These are phyloP conservation scores for Erysimum cheiri DNA, from an alignment of 441 rosid genomes.

Conservation along the genomic window DNA sequence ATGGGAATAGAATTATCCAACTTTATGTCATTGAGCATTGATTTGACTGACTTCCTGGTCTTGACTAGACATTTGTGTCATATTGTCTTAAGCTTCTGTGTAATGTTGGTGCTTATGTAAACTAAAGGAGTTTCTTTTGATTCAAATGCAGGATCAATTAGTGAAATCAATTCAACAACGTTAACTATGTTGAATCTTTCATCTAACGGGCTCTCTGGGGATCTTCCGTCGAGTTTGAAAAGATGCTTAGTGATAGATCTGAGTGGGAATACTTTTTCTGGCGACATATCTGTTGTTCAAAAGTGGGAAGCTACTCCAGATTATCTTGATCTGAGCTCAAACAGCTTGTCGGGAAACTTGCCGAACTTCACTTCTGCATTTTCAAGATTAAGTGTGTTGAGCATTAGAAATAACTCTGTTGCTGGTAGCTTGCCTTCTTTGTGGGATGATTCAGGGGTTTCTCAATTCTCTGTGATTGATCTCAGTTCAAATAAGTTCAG, in stretches of 20 bases:
- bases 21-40: slow-evolving; percentile 14
- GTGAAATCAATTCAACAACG: slow-evolving; percentile 63
- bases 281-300: slow-evolving; percentile 60
- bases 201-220: slow-evolving; percentile 72
- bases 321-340: slow-evolving; percentile 85
- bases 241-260: slow-evolving; percentile 64
- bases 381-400: slow-evolving; percentile 59
- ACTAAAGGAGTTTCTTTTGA: slow-evolving; percentile 26
- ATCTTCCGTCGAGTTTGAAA: slow-evolving; percentile 58
- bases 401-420: slow-evolving; percentile 66
- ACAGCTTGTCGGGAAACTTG: slow-evolving; percentile 73
- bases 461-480: slow-evolving; percentile 65
- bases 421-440: slow-evolving; percentile 67
- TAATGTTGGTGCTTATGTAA: slow-evolving; percentile 12
- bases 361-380: slow-evolving; percentile 62
- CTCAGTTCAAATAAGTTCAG: slow-evolving; percentile 70
- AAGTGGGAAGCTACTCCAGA: slow-evolving; percentile 75
- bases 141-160: slow-evolving; percentile 67
- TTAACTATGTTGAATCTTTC: slow-evolving; percentile 79
- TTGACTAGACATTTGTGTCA: slow-evolving; percentile 28
- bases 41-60: slow-evolving; percentile 21
- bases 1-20: neutral
- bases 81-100: neutral
- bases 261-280: slow-evolving; percentile 74
- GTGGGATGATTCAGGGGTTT: slow-evolving; percentile 47